Percentiles rank a stretch among this genome's conserved stretches.
Conservation (phyloP, 202 grass and related monocot genomes). For the Setaria viridis region DNA sequence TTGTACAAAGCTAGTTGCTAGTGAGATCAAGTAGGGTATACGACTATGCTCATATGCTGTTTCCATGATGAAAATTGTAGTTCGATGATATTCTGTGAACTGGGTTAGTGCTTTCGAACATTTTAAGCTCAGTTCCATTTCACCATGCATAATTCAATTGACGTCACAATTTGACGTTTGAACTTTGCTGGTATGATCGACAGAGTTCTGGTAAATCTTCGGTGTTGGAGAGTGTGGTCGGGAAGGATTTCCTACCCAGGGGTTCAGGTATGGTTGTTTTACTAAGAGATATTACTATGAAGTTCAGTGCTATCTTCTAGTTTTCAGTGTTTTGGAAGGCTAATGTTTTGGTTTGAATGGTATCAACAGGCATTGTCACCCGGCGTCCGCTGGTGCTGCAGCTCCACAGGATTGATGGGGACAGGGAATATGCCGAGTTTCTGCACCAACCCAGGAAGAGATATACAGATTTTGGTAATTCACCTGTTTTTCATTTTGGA, state of each 20-base stretch:
- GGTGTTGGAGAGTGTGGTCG: conserved; percentile 90
- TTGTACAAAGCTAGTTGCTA: not conserved
- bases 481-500: conserved; percentile 1
- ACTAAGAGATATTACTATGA: not conserved
- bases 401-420: conserved; percentile 82
- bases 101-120: not conserved
- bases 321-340: not conserved
- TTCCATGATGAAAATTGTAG: not conserved
- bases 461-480: conserved; percentile 91
- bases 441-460: conserved; percentile 91
- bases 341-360: conserved; percentile 28
- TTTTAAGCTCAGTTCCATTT: conserved; percentile 2
- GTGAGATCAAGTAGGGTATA: conserved; percentile 27
- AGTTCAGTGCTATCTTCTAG: not conserved
- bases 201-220: conserved; percentile 98
- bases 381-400: conserved; percentile 88
- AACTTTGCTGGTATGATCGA: conserved; percentile 34
- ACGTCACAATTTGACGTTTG: conserved; percentile 6
- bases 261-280: conserved; percentile 72
- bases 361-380: conserved; percentile 85
- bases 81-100: not conserved
- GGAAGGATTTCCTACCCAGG: conserved; percentile 95
- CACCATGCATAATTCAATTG: not conserved
- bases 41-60: not conserved
- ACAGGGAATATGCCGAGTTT: conserved; percentile 91